Base-by-base conservation (phyloP, 2,329 filamentous ascomycete genomes). In the Graphilbum fragrans region DNA sequence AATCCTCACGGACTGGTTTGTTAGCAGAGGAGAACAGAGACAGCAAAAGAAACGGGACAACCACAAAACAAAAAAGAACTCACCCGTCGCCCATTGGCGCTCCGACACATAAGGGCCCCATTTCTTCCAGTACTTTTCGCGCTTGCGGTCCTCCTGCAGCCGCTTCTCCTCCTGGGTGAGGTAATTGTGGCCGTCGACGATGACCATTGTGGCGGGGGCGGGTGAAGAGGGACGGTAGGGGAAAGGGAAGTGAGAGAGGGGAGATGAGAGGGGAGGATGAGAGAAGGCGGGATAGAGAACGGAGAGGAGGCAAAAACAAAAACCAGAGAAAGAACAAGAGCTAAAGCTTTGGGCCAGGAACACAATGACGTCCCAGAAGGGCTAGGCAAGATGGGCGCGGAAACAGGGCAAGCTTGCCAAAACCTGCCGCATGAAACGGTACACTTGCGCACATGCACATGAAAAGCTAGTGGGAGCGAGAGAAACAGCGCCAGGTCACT, bases 71-170 rank as follows among this genome's bases (percentile, higher is more conserved):
- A 37, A n/a, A 20, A 22, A 45, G 10, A 43, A 54, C 74, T 58
- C 65, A 83, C 85, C 87, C 51, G 87, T 94, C 44, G 88, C 87
- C 90, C 90, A 95, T 67, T 95, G 88, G 57, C 88, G 73, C 67
- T 96, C 90, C 42, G 88, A 79, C 53, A 94, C 81, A 57, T 95
- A 96, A 20, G 88, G 82, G 42, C 90, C 90, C 87, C 88, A 95
- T 77, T 82, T 86, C 76, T 96, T 96, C 90, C 90, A 96, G 68
- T 96, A 96, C 61, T 86, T 90, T 50, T 65, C 74, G 49, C 81
- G 80, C 49, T 90, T 77, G 45, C 80, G 77, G 62, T 96, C 90
- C 57, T 94, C 78, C 57, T 82, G 82, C 52, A 96, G 73, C 38
- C 92, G 82, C 61, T 82, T 83, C 70, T 96, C 90, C 65, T 96